Percentiles rank a stretch among this genome's conserved stretches.
These are phyloP conservation scores for Wickerhamomyces mucosus DNA, from an alignment of 805 yeast genomes.

Conservation along the genomic window DNA sequence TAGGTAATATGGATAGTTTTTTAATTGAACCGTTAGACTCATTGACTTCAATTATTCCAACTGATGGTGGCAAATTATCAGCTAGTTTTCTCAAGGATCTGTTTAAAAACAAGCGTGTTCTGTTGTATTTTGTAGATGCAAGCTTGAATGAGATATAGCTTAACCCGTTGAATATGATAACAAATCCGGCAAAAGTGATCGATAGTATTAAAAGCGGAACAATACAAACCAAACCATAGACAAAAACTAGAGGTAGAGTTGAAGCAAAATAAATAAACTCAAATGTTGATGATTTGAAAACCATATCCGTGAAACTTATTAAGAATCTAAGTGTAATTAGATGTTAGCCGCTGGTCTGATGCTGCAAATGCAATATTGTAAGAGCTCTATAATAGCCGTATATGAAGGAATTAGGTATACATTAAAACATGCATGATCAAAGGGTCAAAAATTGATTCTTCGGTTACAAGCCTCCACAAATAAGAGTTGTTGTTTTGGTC, in stretches of 20 bases:
- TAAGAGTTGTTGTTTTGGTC: constrained; percentile 8
- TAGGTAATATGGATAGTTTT: too few species aligned
- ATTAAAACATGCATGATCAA: constrained; percentile 8
- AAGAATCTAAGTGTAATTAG: too few species aligned
- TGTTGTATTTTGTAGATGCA: constrained; percentile 19
- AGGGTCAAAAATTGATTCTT: constrained; percentile 8
- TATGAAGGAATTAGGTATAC: too few species aligned
- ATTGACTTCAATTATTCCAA: constrained; percentile 16
- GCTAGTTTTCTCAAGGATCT: constrained; percentile 17
- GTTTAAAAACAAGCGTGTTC: constrained; percentile 17
- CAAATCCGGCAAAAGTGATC: constrained; percentile 18
- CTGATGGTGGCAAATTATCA: constrained; percentile 21
- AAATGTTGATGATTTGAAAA: background rate
- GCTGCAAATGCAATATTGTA: too few species aligned
- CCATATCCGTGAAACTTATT: background rate
- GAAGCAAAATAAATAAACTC: constrained; percentile 7
- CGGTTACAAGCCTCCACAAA: constrained; percentile 9
- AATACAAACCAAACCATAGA: constrained; percentile 12
- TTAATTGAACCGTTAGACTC: background rate
- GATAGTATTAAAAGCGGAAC: constrained; percentile 16
- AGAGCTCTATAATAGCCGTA: too few species aligned
- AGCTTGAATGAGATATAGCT: constrained; percentile 17
- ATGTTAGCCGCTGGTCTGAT: too few species aligned
- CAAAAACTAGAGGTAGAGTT: constrained; percentile 4
- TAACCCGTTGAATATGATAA: constrained; percentile 16